Evolutionary conservation across 23 red algal genomes (phyloP).

Genomic region (Agarophyton chilense): DNA sequence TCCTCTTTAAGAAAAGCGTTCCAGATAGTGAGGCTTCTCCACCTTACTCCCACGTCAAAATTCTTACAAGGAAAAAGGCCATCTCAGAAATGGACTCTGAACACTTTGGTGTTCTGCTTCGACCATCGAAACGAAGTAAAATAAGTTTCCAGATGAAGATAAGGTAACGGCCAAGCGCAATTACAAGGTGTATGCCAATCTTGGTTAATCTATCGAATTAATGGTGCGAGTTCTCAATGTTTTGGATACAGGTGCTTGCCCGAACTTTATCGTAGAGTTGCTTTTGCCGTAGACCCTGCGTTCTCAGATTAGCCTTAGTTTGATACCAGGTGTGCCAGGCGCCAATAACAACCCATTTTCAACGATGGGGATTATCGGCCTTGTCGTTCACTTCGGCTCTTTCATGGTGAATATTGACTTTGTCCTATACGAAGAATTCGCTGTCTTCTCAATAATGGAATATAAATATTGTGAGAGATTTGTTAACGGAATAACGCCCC

Average conservation of each 20-base stretch:
- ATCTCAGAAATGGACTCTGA: neutral
- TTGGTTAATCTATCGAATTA: too few species aligned
- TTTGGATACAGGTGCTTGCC: constrained; percentile 27
- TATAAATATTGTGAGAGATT: constrained; percentile 17
- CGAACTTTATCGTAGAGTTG: neutral
- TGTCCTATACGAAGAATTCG: neutral
- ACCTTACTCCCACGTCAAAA: neutral
- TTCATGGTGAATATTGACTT: neutral
- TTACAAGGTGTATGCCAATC: too few species aligned
- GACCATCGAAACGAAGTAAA: neutral
- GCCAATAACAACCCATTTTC: neutral
- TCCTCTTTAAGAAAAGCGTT: neutral
- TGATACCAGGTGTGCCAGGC: neutral
- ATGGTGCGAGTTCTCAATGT: neutral
- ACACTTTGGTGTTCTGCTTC: neutral
- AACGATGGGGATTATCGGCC: neutral
- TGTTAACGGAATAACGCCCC: constrained; percentile 13
- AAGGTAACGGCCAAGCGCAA: too few species aligned
- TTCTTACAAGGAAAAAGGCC: neutral
- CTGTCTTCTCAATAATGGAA: neutral
- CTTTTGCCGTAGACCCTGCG: neutral
- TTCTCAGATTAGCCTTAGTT: neutral
- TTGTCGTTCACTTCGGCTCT: neutral
- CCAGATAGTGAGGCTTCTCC: too few species aligned
- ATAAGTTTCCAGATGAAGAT: too few species aligned